Base-by-base conservation (phyloP, 2,329 filamentous ascomycete genomes). In the Erysiphe pisi region DNA sequence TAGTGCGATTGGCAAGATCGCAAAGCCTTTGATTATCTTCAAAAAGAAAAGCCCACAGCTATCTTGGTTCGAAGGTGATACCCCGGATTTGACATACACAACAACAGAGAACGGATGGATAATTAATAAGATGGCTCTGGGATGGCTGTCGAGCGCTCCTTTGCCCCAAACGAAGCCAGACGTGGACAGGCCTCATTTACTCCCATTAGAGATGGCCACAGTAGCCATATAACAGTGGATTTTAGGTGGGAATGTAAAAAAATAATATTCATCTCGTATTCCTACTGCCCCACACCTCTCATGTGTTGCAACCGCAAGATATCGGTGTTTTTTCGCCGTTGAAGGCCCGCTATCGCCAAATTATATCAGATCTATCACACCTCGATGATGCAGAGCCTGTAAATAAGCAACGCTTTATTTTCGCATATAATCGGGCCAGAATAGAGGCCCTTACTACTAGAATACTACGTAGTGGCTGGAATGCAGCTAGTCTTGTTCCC, bases 41-140 rank as follows among this genome's bases (percentile, higher is more conserved):
- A 52, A 56, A 9, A 22, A n/a, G 28, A 56, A 52, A 45, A 22
- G 40, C 52, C 47, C 45, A 58, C 16, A 75, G 25, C 22, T 56
- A 49, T 74, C 71, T 9, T 49, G 71, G 43, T 47, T 45, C 71
- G 61, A 74, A 49, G 71, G 40, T 47, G 25, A n/a, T 14, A 74
- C 47, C 43, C 40, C 36, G 18, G 18, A 73, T 16, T 73, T 7
- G 36, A 43, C n/a, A 31, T 52, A 28, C 56, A 56, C 12, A 4
- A 47, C 47, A 31, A 56, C 43, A 45, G 22, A 75, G 14, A 52
- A 75, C 16, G 71, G 4, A 31, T 31, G 45, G 45, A 56, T 43
- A 31, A 75, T 3, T 56, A 56, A 56, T 49, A 6, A 36, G 31
- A 36, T 36, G 31, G 31, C 31, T 36, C 31, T 36, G 31, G 31